Percentiles rank a stretch among this genome's conserved stretches.
Evolutionary conservation across 345 rosid species (phyloP).

Genomic region (Erodium maritimum): DNA sequence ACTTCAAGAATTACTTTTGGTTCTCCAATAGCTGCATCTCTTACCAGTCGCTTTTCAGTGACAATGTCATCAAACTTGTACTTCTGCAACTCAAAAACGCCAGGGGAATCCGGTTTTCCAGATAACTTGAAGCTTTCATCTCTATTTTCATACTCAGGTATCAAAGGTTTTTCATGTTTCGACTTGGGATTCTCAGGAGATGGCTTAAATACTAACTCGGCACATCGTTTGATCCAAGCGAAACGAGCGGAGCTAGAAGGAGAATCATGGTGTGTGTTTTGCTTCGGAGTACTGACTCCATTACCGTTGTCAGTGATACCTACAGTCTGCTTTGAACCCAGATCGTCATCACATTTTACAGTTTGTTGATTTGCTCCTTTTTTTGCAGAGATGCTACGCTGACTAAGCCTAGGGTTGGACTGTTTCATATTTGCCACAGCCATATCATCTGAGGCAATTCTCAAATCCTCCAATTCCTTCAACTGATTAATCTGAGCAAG

Average conservation of each 20-base stretch:
- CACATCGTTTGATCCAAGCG: constrained; percentile 69
- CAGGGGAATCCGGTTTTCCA: constrained; percentile 15
- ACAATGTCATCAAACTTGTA: constrained; percentile 5
- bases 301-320: constrained; percentile 23
- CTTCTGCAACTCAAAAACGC: constrained; percentile 12
- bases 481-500: constrained; percentile 51
- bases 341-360: constrained; percentile 24
- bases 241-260: constrained; percentile 35
- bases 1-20: constrained; percentile 44
- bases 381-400: constrained; percentile 39
- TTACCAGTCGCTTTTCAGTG: constrained; percentile 9
- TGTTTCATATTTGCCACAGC: constrained; percentile 55
- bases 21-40: constrained; percentile 20
- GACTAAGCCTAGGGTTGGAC: constrained; percentile 49
- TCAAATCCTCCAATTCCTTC: constrained; percentile 67
- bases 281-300: constrained; percentile 31
- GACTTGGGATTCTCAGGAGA: constrained; percentile 33
- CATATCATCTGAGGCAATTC: constrained; percentile 56
- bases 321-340: constrained; percentile 17
- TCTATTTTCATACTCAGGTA: constrained; percentile 14
- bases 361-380: constrained; percentile 25
- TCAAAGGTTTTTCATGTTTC: constrained; percentile 18
- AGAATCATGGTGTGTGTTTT: constrained; percentile 20
- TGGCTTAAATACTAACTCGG: constrained; percentile 52
- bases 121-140: constrained; percentile 13